Percentiles rank a stretch among this genome's conserved stretches.
phyloP scores from a whole-genome alignment of 2,329 filamentous ascomycete species.

The Exophiala mesophila region DNA sequence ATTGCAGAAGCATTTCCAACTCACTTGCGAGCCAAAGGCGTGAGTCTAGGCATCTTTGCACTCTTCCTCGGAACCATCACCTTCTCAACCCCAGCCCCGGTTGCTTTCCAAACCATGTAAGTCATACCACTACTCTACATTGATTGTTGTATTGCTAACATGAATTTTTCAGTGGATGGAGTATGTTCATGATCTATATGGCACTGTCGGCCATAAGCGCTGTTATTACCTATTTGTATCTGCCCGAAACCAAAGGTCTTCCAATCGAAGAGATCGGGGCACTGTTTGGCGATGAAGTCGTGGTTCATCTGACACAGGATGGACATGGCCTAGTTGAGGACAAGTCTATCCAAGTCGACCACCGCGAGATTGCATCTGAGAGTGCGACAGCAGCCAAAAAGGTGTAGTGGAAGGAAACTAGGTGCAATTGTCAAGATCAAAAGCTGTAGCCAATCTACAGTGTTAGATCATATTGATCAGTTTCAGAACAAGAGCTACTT shows the following conservation, averaged over 20 bases:
- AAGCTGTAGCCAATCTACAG: no score
- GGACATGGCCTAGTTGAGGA: conserved; percentile 3
- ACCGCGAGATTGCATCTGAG: no score
- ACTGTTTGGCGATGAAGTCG: conserved; percentile 13
- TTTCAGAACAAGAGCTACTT: no score
- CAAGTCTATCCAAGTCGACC: no score
- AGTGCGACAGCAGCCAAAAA: no score
- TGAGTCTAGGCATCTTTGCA: conserved; percentile 6
- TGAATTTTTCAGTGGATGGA: conserved; percentile 5
- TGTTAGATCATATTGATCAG: no score
- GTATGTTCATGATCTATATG: conserved; percentile 25
- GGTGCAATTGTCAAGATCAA: no score
- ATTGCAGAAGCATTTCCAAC: conserved; percentile 43
- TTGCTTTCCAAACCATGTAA: conserved; percentile 7
- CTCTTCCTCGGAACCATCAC: conserved; percentile 6
- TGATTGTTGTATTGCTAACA: no score
- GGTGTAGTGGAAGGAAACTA: no score
- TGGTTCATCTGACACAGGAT: conserved; percentile 4
- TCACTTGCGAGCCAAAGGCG: conserved; percentile 29
- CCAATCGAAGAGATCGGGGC: conserved; percentile 25
- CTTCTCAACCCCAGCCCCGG: conserved; percentile 2
- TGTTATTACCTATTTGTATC: conserved; percentile 35
- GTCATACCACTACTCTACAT: no score
- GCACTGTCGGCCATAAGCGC: not conserved
- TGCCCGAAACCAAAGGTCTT: conserved; percentile 66